Conservation (phyloP, 306 rosid genomes). For the Echinosophora koreensis region DNA sequence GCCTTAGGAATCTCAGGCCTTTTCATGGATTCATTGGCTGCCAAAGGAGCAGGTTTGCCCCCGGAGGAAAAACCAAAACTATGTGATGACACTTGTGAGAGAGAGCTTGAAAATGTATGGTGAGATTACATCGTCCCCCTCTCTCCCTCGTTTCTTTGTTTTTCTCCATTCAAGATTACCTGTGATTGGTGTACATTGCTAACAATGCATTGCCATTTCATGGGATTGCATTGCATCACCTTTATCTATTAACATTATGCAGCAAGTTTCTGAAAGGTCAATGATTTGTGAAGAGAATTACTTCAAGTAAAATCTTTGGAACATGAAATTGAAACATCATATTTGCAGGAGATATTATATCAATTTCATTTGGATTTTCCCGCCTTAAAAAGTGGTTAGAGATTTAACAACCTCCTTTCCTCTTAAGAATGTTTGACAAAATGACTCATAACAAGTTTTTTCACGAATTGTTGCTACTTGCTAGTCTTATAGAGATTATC, state of each 20-base stretch:
- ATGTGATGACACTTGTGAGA: conserved; percentile 81
- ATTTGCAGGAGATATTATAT: conserved; percentile 11
- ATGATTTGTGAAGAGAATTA: neutral
- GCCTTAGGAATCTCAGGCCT: conserved; percentile 67
- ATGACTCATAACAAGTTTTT: neutral
- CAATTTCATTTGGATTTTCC: conserved; percentile 13
- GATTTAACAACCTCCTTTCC: neutral
- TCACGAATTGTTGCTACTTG: neutral
- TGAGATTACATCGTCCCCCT: conserved; percentile 71
- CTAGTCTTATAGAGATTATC: neutral
- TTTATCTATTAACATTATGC: neutral
- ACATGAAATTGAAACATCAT: neutral
- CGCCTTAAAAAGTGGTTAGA: conserved; percentile 18
- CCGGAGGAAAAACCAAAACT: conserved; percentile 85
- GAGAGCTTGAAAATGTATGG: conserved; percentile 99
- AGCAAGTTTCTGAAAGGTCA: conserved; percentile 2
- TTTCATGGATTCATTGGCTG: conserved; percentile 57
- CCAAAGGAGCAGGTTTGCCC: conserved; percentile 91
- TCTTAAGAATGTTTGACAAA: neutral
- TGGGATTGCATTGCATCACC: neutral
- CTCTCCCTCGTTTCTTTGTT: neutral
- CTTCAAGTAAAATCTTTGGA: neutral
- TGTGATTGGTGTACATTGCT: conserved; percentile 4
- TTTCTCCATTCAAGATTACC: neutral
- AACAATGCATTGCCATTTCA: conserved; percentile 25